Base-by-base conservation (phyloP, 140 eudicot genomes). In the Senecio squalidus region DNA sequence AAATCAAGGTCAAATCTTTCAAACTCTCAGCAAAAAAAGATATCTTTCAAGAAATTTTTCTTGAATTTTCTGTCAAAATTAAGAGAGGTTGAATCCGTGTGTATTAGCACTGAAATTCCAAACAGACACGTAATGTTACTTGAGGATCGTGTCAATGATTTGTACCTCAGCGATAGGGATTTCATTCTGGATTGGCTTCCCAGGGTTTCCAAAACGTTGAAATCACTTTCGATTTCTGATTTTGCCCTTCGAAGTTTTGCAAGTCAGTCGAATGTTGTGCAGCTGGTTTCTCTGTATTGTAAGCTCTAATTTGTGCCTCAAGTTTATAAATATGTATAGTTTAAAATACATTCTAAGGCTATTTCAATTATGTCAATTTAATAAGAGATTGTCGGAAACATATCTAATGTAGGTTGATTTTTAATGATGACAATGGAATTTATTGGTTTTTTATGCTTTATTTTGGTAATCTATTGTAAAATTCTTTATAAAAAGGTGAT, bases 181-280 rank as follows among this genome's bases (percentile, higher is more conserved):
- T 85, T 85, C 46, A 74, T 75, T 5, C 23, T 6, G 55, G 62
- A 56, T 24, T 85, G 94, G 89, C 4, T 81, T 34, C 66, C 66
- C 51, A 34, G 36, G 64, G 83, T 85, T 22, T 68, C 77, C 10
- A 59, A 31, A 14, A 22, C 47, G 7, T 55, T 81, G 74, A 72
- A 21, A 48, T 60, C 67, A 38, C 26, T 81, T 22, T 72, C 77
- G 53, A 55, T 84, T 21, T 81, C 84, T 7, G 86, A 85, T 78
- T 85, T 81, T 62, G 78, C 79, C 89, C 56, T 85, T 43, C 89
- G n/a, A n/a, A 85, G 72, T 76, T 86, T 41, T 76, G 84, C n/a
- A 82, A 69, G 84, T 56, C 58, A 75, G 3, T 75, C 94, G 9
- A 44, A 44, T 57, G 43, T 85, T 5, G 70, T 85, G 34, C 26